Conservation (phyloP, 768 basidiomycete species). For the Hemileccinum rubropunctum region DNA sequence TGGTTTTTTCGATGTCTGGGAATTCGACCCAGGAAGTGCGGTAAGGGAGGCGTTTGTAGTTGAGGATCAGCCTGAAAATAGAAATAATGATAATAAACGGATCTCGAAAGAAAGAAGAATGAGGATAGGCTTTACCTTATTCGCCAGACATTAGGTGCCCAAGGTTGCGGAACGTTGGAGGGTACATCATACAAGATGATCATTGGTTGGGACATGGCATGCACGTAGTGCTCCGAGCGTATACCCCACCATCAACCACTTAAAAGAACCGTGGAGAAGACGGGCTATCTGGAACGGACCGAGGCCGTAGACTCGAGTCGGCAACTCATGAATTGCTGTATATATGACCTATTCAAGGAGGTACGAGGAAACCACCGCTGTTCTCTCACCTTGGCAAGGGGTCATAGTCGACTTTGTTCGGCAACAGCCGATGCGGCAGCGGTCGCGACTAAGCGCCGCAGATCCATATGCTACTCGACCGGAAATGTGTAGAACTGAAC, state of each 20-base stretch:
- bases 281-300: background rate
- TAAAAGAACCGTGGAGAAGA: conserved; percentile 6
- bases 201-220: conserved; percentile 42
- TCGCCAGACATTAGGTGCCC: conserved; percentile 76
- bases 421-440: background rate
- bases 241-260: conserved; percentile 2
- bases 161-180: conserved; percentile 59
- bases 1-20: conserved; percentile 60
- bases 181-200: conserved; percentile 69
- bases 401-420: background rate
- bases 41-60: conserved; percentile 71
- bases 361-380: conserved; percentile 14
- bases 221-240: background rate
- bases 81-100: background rate
- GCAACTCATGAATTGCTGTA: conserved; percentile 11
- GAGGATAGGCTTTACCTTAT: conserved; percentile 45
- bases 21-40: conserved; percentile 71
- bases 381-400: conserved; percentile 6
- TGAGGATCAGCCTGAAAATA: conserved; percentile 61
- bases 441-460: background rate
- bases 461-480: background rate
- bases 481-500: background rate
- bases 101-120: background rate
- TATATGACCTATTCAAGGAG: background rate
- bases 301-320: background rate